Percentiles rank a stretch among this genome's conserved stretches.
Evolutionary conservation across 805 yeast species (phyloP).

Genomic region (Ogataea haglerorum): DNA sequence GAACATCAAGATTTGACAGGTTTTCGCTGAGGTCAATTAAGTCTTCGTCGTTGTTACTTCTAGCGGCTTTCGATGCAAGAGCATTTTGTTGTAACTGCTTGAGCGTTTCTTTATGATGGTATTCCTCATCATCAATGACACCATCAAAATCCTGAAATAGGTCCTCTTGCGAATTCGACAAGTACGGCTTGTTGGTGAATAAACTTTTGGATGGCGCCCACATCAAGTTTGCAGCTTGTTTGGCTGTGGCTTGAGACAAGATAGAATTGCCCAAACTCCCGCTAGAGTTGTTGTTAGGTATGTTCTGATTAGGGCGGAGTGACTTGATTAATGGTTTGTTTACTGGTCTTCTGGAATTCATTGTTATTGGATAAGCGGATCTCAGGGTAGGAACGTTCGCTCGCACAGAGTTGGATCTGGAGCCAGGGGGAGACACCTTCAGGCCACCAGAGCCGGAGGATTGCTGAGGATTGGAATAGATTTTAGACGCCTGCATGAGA

Average conservation of each 20-base stretch:
- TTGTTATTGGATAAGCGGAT: slow-evolving; percentile 28
- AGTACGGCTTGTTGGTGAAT: slow-evolving; percentile 24
- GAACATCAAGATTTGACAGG: slow-evolving; percentile 13
- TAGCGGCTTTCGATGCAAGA: slow-evolving; percentile 16
- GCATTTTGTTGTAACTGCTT: slow-evolving; percentile 28
- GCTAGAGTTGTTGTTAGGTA: slow-evolving; percentile 3
- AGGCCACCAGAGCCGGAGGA: not conserved
- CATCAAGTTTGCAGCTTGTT: slow-evolving; percentile 35
- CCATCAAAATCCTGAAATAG: slow-evolving; percentile 29
- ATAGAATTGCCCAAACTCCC: slow-evolving; percentile 1
- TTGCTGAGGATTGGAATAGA: slow-evolving; percentile 3
- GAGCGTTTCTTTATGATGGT: slow-evolving; percentile 27
- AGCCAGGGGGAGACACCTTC: slow-evolving; percentile 11
- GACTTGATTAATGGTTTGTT: slow-evolving; percentile 24
- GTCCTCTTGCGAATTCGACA: slow-evolving; percentile 21
- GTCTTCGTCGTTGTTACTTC: slow-evolving; percentile 19
- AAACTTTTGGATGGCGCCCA: slow-evolving; percentile 37
- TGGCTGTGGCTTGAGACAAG: slow-evolving; percentile 24
- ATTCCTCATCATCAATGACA: slow-evolving; percentile 21
- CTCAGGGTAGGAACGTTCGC: slow-evolving; percentile 28
- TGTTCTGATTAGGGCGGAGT: slow-evolving; percentile 14
- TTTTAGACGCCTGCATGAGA: slow-evolving; percentile 9
- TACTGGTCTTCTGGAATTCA: slow-evolving; percentile 24
- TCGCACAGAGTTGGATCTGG: slow-evolving; percentile 14
- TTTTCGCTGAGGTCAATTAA: slow-evolving; percentile 14